These are phyloP conservation scores for Penicillium ochrochloron DNA, from an alignment of 495 filamentous ascomycete species.

Conservation along the genomic window DNA sequence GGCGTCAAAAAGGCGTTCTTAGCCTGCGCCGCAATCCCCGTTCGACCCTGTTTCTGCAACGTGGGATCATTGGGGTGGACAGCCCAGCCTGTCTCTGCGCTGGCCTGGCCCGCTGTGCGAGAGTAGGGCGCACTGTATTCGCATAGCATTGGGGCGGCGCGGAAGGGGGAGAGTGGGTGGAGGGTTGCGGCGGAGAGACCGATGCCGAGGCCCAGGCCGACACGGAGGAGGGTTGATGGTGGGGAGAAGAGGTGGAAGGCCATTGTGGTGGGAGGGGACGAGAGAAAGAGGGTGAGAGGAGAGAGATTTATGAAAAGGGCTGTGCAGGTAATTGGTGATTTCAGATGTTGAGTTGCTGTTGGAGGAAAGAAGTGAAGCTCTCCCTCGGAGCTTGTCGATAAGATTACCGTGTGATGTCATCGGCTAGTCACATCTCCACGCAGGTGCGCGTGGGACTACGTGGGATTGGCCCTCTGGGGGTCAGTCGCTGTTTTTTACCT, in stretches of 20 bases:
- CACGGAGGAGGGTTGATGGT: slow-evolving; percentile 38
- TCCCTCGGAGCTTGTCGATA: slow-evolving; percentile 4
- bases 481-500: not conserved
- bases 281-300: not conserved
- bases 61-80: slow-evolving; percentile 29
- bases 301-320: not conserved
- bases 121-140: slow-evolving; percentile 41
- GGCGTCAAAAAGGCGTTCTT: slow-evolving; percentile 41
- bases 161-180: slow-evolving; percentile 45
- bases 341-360: not conserved
- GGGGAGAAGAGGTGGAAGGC: slow-evolving; percentile 37
- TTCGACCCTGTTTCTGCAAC: slow-evolving; percentile 36
- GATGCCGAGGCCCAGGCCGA: slow-evolving; percentile 49
- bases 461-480: not conserved
- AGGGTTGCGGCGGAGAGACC: slow-evolving; percentile 38
- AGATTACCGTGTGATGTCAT: slow-evolving; percentile 14
- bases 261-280: slow-evolving; percentile 24
- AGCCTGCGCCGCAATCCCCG: slow-evolving; percentile 14
- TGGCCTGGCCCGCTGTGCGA: slow-evolving; percentile 22
- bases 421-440: not conserved
- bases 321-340: not conserved
- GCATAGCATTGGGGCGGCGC: slow-evolving; percentile 44
- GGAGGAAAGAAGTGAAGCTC: not conserved
- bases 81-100: slow-evolving; percentile 36
- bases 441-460: not conserved